These are phyloP conservation scores for Lentinula aciculospora DNA, from an alignment of 768 basidiomycete genomes.

Conservation along the genomic window DNA sequence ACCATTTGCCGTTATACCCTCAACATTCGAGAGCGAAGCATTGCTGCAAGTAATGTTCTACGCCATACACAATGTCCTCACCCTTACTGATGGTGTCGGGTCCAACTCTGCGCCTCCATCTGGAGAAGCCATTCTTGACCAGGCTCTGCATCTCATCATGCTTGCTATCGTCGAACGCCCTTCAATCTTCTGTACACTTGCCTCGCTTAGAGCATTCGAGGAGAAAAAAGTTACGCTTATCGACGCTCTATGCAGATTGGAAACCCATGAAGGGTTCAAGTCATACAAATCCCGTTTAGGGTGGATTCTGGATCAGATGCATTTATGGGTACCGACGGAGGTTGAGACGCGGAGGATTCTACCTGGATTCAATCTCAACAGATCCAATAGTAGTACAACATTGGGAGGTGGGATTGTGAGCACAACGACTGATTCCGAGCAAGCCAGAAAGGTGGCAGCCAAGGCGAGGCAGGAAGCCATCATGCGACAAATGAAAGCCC, in stretches of 20 bases:
- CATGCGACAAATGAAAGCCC: conserved; percentile 93
- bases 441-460: conserved; percentile 77
- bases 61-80: conserved; percentile 68
- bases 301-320: conserved; percentile 70
- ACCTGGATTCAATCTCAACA: background rate
- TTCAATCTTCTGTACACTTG: conserved; percentile 53
- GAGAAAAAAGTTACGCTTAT: conserved; percentile 53
- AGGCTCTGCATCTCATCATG: conserved; percentile 82
- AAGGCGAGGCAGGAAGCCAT: conserved; percentile 90
- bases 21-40: conserved; percentile 62
- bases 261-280: conserved; percentile 73
- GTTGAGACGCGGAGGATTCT: conserved; percentile 40
- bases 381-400: conserved; percentile 17
- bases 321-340: conserved; percentile 48
- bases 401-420: conserved; percentile 23
- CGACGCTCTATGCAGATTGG: conserved; percentile 70
- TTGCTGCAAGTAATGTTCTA: conserved; percentile 83
- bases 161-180: conserved; percentile 73
- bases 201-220: conserved; percentile 49
- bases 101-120: conserved; percentile 64
- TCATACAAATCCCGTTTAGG: conserved; percentile 62
- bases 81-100: conserved; percentile 52
- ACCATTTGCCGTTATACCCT: conserved; percentile 63
- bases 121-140: conserved; percentile 87
- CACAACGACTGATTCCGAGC: conserved; percentile 45